Evolutionary conservation across 306 rosid species (phyloP).

Genomic region (Castanospermum australe): DNA sequence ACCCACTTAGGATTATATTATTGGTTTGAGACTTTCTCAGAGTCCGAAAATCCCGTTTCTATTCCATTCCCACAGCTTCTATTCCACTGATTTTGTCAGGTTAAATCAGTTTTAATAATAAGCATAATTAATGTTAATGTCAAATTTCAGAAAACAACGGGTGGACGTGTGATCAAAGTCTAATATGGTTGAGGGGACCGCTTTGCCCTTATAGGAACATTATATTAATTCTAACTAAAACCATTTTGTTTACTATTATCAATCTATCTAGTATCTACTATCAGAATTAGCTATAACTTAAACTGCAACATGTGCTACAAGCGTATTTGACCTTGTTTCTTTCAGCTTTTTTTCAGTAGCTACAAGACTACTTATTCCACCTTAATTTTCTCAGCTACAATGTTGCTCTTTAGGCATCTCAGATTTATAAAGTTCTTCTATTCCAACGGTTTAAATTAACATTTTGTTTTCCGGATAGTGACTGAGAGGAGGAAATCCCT

Average conservation of each 20-base stretch:
- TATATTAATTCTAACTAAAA: not conserved
- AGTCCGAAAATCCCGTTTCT: constrained; percentile 94
- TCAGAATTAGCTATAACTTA: not conserved
- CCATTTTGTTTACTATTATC: constrained; percentile 13
- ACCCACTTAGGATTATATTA: constrained; percentile 40
- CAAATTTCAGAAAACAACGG: constrained; percentile 46
- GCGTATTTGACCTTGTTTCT: not conserved
- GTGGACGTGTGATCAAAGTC: constrained; percentile 47
- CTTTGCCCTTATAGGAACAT: constrained; percentile 29
- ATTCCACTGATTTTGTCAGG: constrained; percentile 92
- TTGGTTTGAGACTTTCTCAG: constrained; percentile 53
- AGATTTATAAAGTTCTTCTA: not conserved
- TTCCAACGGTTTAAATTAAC: not conserved
- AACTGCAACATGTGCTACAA: constrained; percentile 5
- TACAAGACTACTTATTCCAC: not conserved
- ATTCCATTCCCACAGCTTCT: constrained; percentile 99
- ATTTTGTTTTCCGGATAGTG: not conserved
- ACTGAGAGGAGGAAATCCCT: not conserved
- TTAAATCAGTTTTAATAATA: constrained; percentile 32
- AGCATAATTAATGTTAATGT: not conserved
- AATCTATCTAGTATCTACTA: not conserved
- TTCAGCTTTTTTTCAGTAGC: not conserved
- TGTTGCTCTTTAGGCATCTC: not conserved
- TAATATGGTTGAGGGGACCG: constrained; percentile 48
- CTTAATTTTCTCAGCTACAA: not conserved